phyloP scores from a whole-genome alignment of 371 early-diverging fungal genomes.

The Furculomyces boomerangus region DNA sequence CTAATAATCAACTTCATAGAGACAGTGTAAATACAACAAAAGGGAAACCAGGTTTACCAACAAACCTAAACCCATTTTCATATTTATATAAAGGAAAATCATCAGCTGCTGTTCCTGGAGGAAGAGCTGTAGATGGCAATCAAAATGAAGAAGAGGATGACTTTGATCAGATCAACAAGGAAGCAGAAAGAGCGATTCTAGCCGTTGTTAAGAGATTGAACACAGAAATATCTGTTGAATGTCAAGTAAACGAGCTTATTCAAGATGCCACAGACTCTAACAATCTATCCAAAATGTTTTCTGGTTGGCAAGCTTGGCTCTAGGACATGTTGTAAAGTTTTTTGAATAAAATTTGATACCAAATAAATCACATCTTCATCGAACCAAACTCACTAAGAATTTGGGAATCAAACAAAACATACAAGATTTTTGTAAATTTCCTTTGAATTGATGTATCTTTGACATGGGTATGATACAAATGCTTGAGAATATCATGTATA shows the following conservation, averaged over 20 bases:
- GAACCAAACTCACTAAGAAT: too few relatives aligned
- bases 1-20: background rate
- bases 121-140: background rate
- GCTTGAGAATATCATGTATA: too few relatives aligned
- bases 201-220: conserved; percentile 31
- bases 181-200: conserved; percentile 41
- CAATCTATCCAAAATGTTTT: conserved; percentile 33
- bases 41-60: background rate
- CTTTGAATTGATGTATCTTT: too few relatives aligned
- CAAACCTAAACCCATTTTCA: background rate
- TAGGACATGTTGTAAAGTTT: too few relatives aligned
- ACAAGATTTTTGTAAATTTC: too few relatives aligned
- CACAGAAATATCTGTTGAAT: conserved; percentile 29
- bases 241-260: conserved; percentile 40
- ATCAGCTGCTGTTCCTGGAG: background rate
- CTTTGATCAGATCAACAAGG: conserved; percentile 24
- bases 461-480: too few relatives aligned
- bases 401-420: too few relatives aligned
- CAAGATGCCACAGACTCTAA: conserved; percentile 27
- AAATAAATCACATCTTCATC: too few relatives aligned
- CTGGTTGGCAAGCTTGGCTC: conserved; percentile 32
- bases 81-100: background rate
- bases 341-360: too few relatives aligned
- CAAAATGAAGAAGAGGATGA: background rate
- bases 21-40: background rate